Base-by-base conservation (phyloP, 2,329 filamentous ascomycete genomes). In the Talaromyces sp. region DNA sequence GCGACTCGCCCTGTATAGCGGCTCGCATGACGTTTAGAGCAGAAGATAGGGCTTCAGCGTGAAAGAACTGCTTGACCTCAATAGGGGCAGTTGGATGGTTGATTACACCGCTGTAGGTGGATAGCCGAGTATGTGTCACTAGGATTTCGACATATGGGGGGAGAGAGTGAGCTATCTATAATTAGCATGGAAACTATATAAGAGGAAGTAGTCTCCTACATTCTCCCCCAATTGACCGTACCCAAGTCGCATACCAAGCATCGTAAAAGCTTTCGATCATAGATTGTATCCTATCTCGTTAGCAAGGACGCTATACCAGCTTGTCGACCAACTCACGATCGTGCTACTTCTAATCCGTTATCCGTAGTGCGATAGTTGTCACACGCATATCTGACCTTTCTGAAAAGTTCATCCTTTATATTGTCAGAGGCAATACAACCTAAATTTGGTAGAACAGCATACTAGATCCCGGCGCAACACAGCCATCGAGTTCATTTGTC, bases 131-230 rank as follows among this genome's bases (percentile, higher is more conserved):
- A 65, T 91, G 88, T 0, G 84, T 88, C 43, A 89, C 86, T 3
- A 91, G 78, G 57, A 91, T 90, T 61, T 91, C 88, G 27, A 91
- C 88, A 63, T 91, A 91, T 0, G 88, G 87, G 0, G 88, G 88
- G 0, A 91, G 80, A 1, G 7, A 62, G 65, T 55, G 69, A 68
- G 73, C 62, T 62, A 79, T 79, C 17, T 79, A 77, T 57, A 84
- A 17, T 81, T 80, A 68, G 63, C 27, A 61, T 49, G 54, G 64
- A 67, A 56, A 70, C 27, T 66, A 66, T 13, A 68, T 61, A 3
- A 61, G 64, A 66, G 68, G 19, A 62, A 43, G 27, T 19, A 26
- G 35, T 29, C 26, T 64, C 73, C 67, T 72, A 82, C 82, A 76
- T 64, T 79, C 80, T 8, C 81, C 81, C 38, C 82, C 81, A 58